A percentile compares a stretch with the other conserved stretches of the same genome.
Conservation (phyloP, 2,329 filamentous ascomycete species). For the Neurospora sp. region DNA sequence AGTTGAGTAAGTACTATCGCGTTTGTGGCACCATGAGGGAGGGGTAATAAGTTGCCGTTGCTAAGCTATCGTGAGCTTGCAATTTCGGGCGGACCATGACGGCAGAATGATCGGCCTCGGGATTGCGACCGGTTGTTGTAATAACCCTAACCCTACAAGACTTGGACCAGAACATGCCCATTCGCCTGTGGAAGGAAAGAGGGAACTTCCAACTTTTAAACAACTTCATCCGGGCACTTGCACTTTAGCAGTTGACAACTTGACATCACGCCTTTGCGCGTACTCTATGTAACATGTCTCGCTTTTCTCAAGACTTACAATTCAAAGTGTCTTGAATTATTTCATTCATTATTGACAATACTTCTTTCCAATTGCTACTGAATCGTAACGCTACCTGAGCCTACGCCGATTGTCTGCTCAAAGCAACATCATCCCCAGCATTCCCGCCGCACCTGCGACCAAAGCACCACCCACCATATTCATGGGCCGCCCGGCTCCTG, state of each 20-base stretch:
- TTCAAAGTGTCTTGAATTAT: background rate
- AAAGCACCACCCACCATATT: constrained; percentile 1
- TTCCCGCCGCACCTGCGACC: background rate
- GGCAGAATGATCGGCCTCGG: background rate
- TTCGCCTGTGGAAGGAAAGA: background rate
- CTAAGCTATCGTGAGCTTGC: background rate
- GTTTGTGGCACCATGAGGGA: background rate
- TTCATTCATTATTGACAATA: background rate
- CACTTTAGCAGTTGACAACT: background rate
- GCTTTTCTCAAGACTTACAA: background rate
- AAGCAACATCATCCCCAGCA: constrained; percentile 3
- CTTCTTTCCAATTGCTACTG: background rate
- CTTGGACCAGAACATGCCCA: background rate
- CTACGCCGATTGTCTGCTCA: background rate
- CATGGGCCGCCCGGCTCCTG: background rate
- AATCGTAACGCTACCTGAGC: background rate
- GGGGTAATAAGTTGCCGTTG: background rate
- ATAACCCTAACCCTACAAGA: background rate
- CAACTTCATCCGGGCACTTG: background rate
- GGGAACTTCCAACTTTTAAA: background rate
- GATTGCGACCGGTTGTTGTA: background rate
- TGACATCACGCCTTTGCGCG: background rate
- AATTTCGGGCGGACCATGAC: background rate
- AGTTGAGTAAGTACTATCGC: background rate
- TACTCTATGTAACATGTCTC: background rate